Base-by-base conservation (phyloP, 2,329 filamentous ascomycete genomes). In the Myriosclerotinia scirpicola region DNA sequence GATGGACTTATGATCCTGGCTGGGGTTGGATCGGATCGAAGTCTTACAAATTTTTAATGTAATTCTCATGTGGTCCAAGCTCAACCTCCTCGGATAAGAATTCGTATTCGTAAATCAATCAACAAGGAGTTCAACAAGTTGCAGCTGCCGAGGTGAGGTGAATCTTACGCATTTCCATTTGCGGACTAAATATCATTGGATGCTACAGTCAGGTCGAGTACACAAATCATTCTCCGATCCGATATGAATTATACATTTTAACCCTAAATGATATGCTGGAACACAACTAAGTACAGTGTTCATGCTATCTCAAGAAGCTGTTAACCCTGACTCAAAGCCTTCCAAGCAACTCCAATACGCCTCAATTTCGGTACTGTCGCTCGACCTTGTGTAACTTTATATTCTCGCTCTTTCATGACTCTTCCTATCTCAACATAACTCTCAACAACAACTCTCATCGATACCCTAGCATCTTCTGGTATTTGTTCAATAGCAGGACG, bases 371-470 rank as follows among this genome's bases (percentile, higher is more conserved):
- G 79, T 20, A 83, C 80, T 11, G 80, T 83, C 3, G 80, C 80
- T 60, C 74, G 76, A 7, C 78, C 78, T 50, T 72, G 78, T 66
- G 79, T 81, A 5, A 82, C 76, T 40, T 75, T 71, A 67, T 80
- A 81, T 11, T 79, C 78, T 26, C 79, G 67, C 59, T 72, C 71
- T 34, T 63, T 77, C 36, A 90, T 73, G n/a, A 88, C 85, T 53
- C 87, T 78, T 17, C 87, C 89, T 74, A 92, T 92, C 75, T 90
- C 88, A 85, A 92, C 89, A 73, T 92, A 91, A 70, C 87, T 90
- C 76, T 91, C 88, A 0, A 91, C 87, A 0, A 88, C 88, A 6
- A 90, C 88, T 15, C 87, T 80, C 74, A 91, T 85, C 0, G 87
- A 86, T 0, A 84, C 87, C 69, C 85, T 81, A 0, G 85, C 86